Evolutionary conservation across 2,329 filamentous ascomycete genomes (phyloP).

Genomic region (Alternaria sp.): DNA sequence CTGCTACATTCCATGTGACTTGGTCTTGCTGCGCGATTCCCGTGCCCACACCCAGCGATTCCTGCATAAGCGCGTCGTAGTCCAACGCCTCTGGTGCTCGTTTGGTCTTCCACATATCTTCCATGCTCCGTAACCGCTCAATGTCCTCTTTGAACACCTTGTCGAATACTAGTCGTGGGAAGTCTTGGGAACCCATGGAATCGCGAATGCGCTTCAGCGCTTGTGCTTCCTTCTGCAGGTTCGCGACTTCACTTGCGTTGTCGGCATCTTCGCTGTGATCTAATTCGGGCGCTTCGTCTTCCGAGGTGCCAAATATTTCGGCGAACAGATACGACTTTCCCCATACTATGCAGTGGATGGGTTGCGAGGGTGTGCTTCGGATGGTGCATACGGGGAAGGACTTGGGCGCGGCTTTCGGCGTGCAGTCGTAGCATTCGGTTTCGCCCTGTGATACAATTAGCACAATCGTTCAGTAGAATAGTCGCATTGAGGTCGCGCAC

Average conservation of each 20-base stretch:
- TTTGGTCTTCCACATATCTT: conserved; percentile 94
- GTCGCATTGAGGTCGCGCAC: conserved; percentile 38
- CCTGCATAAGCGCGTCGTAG: conserved; percentile 66
- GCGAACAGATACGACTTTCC: conserved; percentile 95
- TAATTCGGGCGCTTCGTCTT: conserved; percentile 80
- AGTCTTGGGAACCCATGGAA: conserved; percentile 78
- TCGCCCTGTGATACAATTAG: conserved; percentile 59
- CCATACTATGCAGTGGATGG: conserved; percentile 99
- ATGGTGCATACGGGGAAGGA: conserved; percentile 97
- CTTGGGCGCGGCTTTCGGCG: conserved; percentile 86
- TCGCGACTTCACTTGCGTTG: conserved; percentile 86
- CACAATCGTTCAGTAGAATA: not conserved
- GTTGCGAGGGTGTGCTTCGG: conserved; percentile 91
- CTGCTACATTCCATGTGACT: conserved; percentile 76
- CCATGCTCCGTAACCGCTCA: conserved; percentile 79
- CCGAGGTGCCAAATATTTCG: conserved; percentile 90
- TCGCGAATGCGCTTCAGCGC: conserved; percentile 83
- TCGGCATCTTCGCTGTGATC: conserved; percentile 82
- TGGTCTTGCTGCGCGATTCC: conserved; percentile 72
- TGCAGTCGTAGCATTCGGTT: conserved; percentile 97
- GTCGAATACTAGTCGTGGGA: conserved; percentile 81
- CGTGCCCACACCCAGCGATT: conserved; percentile 58
- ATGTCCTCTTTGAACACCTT: conserved; percentile 93
- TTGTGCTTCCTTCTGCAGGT: conserved; percentile 81
- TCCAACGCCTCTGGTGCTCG: conserved; percentile 75